phyloP scores from a whole-genome alignment of 129 eudicot genomes.

The Chrysanthemum seticuspe region DNA sequence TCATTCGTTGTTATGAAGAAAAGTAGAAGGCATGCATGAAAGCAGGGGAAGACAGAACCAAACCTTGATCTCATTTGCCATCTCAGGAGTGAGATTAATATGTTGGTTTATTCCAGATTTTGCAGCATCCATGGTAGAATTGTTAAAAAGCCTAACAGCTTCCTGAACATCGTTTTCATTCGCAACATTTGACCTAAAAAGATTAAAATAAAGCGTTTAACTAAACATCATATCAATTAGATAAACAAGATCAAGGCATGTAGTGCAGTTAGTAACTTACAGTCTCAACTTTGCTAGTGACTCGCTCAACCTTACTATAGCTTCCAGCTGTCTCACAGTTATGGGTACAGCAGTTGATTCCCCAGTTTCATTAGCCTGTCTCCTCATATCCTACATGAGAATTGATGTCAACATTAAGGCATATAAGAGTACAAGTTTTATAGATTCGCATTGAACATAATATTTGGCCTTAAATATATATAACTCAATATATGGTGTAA shows the following conservation, averaged over 20 bases:
- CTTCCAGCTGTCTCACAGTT: conserved; percentile 98
- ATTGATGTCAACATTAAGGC: neutral
- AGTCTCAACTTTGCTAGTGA: conserved; percentile 89
- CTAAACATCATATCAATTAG: neutral
- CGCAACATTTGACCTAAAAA: conserved; percentile 72
- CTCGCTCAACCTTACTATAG: conserved; percentile 92
- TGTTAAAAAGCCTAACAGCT: conserved; percentile 80
- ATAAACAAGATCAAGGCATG: neutral
- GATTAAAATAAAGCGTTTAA: conserved; percentile 2
- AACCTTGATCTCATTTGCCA: conserved; percentile 96
- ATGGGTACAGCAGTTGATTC: conserved; percentile 97
- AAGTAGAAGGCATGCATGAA: neutral
- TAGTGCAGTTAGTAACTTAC: conserved; percentile 50
- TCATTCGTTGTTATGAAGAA: neutral
- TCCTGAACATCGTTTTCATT: conserved; percentile 67
- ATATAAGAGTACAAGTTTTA: too few species aligned
- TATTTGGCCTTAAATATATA: neutral
- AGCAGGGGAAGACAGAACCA: neutral
- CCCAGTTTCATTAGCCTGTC: conserved; percentile 94
- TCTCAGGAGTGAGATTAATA: conserved; percentile 82
- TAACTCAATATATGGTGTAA: neutral
- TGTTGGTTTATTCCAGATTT: conserved; percentile 89
- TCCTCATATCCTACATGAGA: conserved; percentile 78
- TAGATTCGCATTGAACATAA: too few species aligned
- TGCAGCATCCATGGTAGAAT: conserved; percentile 96